Base-by-base conservation (phyloP, 495 filamentous ascomycete genomes). In the Aspergillus baeticus region DNA sequence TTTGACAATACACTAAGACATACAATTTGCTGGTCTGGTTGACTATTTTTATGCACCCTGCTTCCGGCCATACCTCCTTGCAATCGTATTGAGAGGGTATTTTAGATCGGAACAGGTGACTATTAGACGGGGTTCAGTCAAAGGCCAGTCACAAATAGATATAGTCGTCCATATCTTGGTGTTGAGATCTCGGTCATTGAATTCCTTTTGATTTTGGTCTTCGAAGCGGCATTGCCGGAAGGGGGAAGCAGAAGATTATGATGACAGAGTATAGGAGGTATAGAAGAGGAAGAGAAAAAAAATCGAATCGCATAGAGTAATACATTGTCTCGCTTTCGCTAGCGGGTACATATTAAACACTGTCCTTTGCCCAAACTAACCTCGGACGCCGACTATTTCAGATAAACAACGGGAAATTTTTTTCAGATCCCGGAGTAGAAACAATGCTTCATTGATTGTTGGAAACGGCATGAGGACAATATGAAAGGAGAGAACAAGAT, bases 271-370 rank as follows among this genome's bases (percentile, higher is more conserved):
- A 35, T 35, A 20, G 17, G 22, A 26, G n/a, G 7, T 29, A 29
- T 29, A 41, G 33, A 41, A n/a, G 13, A 29, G 36, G 34, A 57
- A 22, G n/a, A 42, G 35, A 43, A 49, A 50, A 41, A 44, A 54
- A 29, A 38, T 20, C 11, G 47, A 17, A 48, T 23, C 6, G 29
- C 37, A 49, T 42, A 56, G n/a, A 56, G 36, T 55, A 56, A 49
- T 56, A 46, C 43, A 57, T 44, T 57, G 33, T 20, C 18, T 55
- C 38, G 47, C 31, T 55, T 51, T 51, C 54, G 54, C 54, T 47
- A 44, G 51, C 51, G 41, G 54, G 49, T 49, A 48, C 53, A 57
- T 57, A 57, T 57, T 57, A 57, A 57, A 57, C 45, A 57, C 36
- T 50, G 36, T 38, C 43, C 53, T 26, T 57, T 42, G 36, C 45